phyloP scores from a whole-genome alignment of 257 asterid species.

The Euphrasia confusa region DNA sequence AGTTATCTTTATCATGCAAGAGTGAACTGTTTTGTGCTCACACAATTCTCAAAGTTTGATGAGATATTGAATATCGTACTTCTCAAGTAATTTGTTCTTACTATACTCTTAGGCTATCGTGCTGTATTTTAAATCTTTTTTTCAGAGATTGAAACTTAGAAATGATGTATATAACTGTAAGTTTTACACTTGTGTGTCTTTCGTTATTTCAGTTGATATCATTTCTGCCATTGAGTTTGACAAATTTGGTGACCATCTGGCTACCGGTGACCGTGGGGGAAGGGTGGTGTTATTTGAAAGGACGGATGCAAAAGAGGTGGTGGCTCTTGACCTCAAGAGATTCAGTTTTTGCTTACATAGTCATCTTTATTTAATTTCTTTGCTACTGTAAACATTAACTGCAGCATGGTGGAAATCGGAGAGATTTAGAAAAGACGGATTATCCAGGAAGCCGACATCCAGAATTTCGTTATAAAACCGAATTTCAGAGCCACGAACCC shows the following conservation, averaged over 20 bases:
- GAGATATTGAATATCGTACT: conserved; percentile 8
- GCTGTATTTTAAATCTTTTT: background rate
- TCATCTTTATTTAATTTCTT: conserved; percentile 16
- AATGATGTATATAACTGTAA: conserved; percentile 9
- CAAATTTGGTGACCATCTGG: conserved; percentile 75
- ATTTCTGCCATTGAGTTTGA: conserved; percentile 81
- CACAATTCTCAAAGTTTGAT: conserved; percentile 15
- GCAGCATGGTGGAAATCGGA: conserved; percentile 57
- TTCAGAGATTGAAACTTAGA: conserved; percentile 4
- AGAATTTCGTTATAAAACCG: conserved; percentile 83
- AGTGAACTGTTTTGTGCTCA: conserved; percentile 10
- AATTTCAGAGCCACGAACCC: conserved; percentile 93
- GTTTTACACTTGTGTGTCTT: conserved; percentile 22
- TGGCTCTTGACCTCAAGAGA: conserved; percentile 20
- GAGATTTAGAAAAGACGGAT: conserved; percentile 74
- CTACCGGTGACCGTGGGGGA: conserved; percentile 94
- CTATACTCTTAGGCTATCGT: background rate
- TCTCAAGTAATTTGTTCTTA: background rate
- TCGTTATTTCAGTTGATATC: conserved; percentile 61
- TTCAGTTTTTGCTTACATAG: conserved; percentile 17
- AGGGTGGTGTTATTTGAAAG: conserved; percentile 86
- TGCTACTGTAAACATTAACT: conserved; percentile 21
- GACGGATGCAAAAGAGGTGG: conserved; percentile 66
- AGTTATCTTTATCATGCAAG: conserved; percentile 21
- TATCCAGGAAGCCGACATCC: conserved; percentile 60